These are phyloP conservation scores for Nakaseomyces sp. DNA, from an alignment of 1,139 yeast species.

Conservation along the genomic window DNA sequence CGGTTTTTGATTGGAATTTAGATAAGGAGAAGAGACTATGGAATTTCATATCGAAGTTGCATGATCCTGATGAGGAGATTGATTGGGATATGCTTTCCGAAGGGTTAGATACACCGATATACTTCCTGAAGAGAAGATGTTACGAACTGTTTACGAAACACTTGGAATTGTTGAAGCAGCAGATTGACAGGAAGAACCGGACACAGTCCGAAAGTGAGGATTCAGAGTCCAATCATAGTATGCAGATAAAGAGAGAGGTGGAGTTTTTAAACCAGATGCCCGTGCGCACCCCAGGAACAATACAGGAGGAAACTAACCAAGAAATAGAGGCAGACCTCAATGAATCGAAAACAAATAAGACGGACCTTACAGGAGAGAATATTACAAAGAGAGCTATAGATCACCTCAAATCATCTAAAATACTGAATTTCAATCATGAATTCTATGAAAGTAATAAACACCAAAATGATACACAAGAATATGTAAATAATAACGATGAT, in stretches of 20 bases:
- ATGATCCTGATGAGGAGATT: constrained; percentile 31
- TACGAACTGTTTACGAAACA: constrained; percentile 25
- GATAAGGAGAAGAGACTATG: constrained; percentile 37
- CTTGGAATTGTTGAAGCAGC: constrained; percentile 21
- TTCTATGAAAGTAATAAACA: constrained; percentile 6
- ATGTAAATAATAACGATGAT: neutral
- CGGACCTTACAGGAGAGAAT: constrained; percentile 6
- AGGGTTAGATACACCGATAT: constrained; percentile 24
- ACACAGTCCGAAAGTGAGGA: constrained; percentile 1
- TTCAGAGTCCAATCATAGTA: neutral
- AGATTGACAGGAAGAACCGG: constrained; percentile 18
- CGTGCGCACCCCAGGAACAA: neutral
- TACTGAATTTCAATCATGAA: constrained; percentile 14
- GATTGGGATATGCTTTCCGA: constrained; percentile 32
- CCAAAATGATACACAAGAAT: constrained; percentile 6
- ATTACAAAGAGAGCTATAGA: constrained; percentile 15
- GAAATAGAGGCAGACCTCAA: neutral
- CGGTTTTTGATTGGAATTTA: constrained; percentile 35
- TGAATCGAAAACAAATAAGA: constrained; percentile 1
- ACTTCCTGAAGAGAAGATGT: constrained; percentile 25
- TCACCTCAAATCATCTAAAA: constrained; percentile 23
- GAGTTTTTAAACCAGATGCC: constrained; percentile 3
- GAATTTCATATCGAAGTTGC: constrained; percentile 33
- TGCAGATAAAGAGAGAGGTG: neutral
- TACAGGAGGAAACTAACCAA: neutral